Evolutionary conservation across 176 grass and related monocot genomes (phyloP), one percentile per base, ranked within the genome.

Genomic region (Oryza glaberrima): DNA sequence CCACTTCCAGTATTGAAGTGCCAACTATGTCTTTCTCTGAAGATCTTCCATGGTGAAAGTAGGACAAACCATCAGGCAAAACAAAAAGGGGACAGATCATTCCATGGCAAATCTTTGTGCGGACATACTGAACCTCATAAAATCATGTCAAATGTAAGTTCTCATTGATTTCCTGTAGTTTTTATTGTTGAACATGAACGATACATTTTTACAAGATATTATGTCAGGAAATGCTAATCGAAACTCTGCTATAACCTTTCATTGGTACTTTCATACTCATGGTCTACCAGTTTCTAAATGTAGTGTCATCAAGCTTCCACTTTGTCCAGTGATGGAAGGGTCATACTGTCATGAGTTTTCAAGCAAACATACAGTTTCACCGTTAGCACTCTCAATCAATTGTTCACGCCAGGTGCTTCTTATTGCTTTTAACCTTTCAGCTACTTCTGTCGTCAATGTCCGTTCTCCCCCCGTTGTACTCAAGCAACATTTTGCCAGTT

Each of bases 201-300:
- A 7, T 40, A 38, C 38, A 43, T 78, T 10, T 88, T 69, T 66
- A 54, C 54, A 72, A 1, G 43, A 73, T 81, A 67, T 64, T 71
- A 38, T 41, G 68, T 17, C 20, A 73, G 3, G 20, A 65, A 61
- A 48, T 36, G 34, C 22, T 51, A 85, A 85, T 40, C 25, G 9
- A 78, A 78, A 25, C 49, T 77, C n/a, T 72, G 5, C 45, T 83
- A 49, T 7, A 41, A 52, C 77, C 41, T 22, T 66, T 83, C 30
- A 77, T 48, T 48, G 6, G 5, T 52, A 48, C 56, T 25, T 44
- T 10, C 52, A 77, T 22, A 71, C 40, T 83, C 71, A 83, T 83
- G 52, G 82, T 83, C 73, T 83, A 30, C 80, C 86, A 30, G 28
- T 72, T 72, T 83, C 80, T 72, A 88, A 52, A 72, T 88, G 67